Conservation (phyloP, 352 stramenopile genomes). For the Stephanocyclus meneghinianus region DNA sequence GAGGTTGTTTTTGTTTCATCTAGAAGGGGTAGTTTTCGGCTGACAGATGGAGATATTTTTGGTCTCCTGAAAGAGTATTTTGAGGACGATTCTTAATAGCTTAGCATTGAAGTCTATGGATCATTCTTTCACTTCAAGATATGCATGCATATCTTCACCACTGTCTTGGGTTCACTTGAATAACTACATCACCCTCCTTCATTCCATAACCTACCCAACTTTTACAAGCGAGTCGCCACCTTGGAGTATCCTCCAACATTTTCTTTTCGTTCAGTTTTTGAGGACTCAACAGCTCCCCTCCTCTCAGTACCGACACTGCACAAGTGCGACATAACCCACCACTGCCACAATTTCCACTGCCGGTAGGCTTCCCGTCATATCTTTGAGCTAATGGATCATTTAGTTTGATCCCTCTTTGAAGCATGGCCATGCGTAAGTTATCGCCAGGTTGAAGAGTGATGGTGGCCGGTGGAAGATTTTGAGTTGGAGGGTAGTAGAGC, state of each 20-base stretch:
- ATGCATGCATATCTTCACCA: conserved; percentile 30
- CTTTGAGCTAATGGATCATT: conserved; percentile 67
- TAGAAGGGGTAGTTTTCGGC: conserved; percentile 43
- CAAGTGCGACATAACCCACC: conserved; percentile 72
- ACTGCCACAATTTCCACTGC: conserved; percentile 65
- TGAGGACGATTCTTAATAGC: background rate
- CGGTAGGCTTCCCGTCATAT: conserved; percentile 37
- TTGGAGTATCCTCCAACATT: conserved; percentile 64
- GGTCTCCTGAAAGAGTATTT: conserved; percentile 24
- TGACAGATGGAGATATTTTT: conserved; percentile 36
- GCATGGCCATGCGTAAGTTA: conserved; percentile 74
- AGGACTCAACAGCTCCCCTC: conserved; percentile 61
- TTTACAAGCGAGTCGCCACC: conserved; percentile 75
- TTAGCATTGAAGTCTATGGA: background rate
- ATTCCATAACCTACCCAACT: conserved; percentile 74
- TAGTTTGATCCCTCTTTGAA: conserved; percentile 66
- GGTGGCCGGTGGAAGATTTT: conserved; percentile 54
- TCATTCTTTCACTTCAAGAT: no score
- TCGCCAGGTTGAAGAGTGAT: conserved; percentile 74
- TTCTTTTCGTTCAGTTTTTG: conserved; percentile 61
- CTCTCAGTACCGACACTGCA: conserved; percentile 56
- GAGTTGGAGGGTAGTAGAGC: conserved; percentile 69
- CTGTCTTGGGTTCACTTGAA: conserved; percentile 76
- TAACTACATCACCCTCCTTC: conserved; percentile 68
- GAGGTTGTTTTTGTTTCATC: conserved; percentile 51